Conservation (phyloP, 106 monocot genomes). For the Cymbidium sinense region DNA sequence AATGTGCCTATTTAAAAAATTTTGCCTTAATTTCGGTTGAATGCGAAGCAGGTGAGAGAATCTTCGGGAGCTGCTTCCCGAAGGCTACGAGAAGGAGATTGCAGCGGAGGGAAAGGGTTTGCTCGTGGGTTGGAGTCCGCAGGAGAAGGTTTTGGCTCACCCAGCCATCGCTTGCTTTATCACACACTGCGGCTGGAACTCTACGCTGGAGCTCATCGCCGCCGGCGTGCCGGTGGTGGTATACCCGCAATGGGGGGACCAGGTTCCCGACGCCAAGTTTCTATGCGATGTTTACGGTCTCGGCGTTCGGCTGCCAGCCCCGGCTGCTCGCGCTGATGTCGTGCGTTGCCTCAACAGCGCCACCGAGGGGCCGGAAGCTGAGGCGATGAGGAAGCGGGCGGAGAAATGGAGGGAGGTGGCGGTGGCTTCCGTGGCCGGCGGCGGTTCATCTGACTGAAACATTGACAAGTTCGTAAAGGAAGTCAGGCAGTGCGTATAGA, state of each 20-base stretch:
- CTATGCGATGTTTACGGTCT: conserved; percentile 42
- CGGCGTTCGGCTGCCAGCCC: conserved; percentile 27
- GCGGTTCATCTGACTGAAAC: background rate
- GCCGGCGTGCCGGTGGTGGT: conserved; percentile 55
- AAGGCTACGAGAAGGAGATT: conserved; percentile 34
- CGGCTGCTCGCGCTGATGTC: conserved; percentile 3
- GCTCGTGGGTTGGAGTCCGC: conserved; percentile 59
- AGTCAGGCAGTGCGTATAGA: too few species aligned
- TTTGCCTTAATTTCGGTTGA: too few species aligned
- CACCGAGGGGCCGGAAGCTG: too few species aligned
- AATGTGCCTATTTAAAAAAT: too few species aligned
- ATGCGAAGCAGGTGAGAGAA: conserved; percentile 25
- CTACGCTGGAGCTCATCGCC: conserved; percentile 52
- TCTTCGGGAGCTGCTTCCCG: conserved; percentile 22
- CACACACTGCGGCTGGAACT: conserved; percentile 88
- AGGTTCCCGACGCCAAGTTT: conserved; percentile 54
- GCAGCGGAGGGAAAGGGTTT: conserved; percentile 11
- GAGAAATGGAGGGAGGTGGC: conserved; percentile 23
- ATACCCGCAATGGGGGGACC: conserved; percentile 64
- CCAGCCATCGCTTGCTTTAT: conserved; percentile 24
- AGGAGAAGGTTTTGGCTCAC: conserved; percentile 50
- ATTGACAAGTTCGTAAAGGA: too few species aligned
- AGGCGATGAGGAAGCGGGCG: too few species aligned
- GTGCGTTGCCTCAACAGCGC: too few species aligned
- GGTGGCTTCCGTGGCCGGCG: conserved; percentile 12